phyloP scores from a whole-genome alignment of 1,284 basidiomycete genomes.

The Vanrija sp. region DNA sequence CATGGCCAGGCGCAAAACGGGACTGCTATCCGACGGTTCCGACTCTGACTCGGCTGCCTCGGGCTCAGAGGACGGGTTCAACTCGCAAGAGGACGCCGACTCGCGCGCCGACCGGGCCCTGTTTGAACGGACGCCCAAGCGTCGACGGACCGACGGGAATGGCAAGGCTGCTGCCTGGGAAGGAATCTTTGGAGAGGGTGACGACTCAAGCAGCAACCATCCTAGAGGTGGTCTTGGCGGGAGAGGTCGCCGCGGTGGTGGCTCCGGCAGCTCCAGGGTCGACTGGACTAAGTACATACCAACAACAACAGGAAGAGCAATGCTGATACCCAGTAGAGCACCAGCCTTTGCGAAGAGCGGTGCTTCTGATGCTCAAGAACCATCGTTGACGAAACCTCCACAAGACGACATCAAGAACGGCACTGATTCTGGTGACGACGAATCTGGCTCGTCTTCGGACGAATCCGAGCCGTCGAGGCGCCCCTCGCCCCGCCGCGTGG shows the following conservation, averaged over 20 bases:
- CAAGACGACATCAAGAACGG: conserved; percentile 19
- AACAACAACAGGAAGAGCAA: not conserved
- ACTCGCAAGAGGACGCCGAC: conserved; percentile 60
- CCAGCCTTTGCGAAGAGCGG: conserved; percentile 58
- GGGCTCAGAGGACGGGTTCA: conserved; percentile 52
- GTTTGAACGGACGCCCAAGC: conserved; percentile 69
- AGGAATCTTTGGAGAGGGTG: conserved; percentile 73
- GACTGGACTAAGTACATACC: conserved; percentile 58
- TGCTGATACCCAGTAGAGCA: conserved; percentile 49
- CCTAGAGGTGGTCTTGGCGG: conserved; percentile 17
- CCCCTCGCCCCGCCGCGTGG: conserved; percentile 22
- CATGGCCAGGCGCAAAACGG: conserved; percentile 79
- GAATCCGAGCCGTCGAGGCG: conserved; percentile 14
- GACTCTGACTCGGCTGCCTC: conserved; percentile 62
- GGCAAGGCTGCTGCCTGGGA: conserved; percentile 75
- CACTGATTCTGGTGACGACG: conserved; percentile 26
- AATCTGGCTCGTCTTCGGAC: conserved; percentile 1
- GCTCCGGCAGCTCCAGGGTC: conserved; percentile 59
- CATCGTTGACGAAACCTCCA: no score
- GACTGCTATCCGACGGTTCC: conserved; percentile 69
- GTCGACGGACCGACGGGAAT: conserved; percentile 58
- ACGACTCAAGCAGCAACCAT: conserved; percentile 48
- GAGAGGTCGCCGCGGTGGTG: conserved; percentile 23
- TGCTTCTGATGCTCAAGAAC: no score
- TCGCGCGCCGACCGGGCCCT: conserved; percentile 70